Evolutionary conservation across 2,329 filamentous ascomycete species (phyloP).

Genomic region (Coniochaeta hoffmannii): DNA sequence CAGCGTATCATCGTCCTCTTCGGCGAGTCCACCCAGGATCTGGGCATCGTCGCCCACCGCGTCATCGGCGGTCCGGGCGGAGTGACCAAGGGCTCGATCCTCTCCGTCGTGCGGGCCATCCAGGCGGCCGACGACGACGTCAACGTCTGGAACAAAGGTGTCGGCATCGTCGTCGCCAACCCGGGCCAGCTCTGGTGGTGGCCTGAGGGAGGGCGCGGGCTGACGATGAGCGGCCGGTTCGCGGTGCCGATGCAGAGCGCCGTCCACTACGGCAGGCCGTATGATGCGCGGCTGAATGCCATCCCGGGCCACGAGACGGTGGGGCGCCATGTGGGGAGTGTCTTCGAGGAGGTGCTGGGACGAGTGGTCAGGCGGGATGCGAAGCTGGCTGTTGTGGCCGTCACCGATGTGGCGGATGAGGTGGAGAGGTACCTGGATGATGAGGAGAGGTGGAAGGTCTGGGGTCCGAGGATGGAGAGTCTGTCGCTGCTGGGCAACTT

Average conservation of each 20-base stretch:
- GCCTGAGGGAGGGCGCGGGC: conserved; percentile 49
- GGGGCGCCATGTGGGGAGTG: conserved; percentile 54
- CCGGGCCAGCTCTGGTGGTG: conserved; percentile 73
- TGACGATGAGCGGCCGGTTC: conserved; percentile 52
- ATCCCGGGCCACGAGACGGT: conserved; percentile 52
- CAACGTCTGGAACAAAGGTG: conserved; percentile 31
- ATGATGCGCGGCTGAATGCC: conserved; percentile 49
- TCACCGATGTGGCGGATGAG: conserved; percentile 58
- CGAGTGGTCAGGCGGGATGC: conserved; percentile 39
- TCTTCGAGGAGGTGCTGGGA: conserved; percentile 58
- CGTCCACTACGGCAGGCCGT: conserved; percentile 46
- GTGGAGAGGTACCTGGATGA: conserved; percentile 51
- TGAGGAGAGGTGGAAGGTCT: conserved; percentile 40
- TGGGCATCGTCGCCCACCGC: conserved; percentile 69
- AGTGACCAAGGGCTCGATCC: conserved; percentile 61
- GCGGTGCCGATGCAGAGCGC: conserved; percentile 55
- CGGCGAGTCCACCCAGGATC: conserved; percentile 62
- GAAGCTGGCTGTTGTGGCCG: conserved; percentile 61
- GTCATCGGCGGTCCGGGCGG: conserved; percentile 56
- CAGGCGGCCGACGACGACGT: conserved; percentile 16
- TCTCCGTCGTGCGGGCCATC: conserved; percentile 52
- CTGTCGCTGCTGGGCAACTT: conserved; percentile 44
- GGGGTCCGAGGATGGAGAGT: conserved; percentile 35
- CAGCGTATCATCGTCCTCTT: conserved; percentile 66
- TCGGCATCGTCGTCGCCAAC: conserved; percentile 69